phyloP scores from a whole-genome alignment of 225 moss, liverwort and hornwort species.

The Bryum argenteum region DNA sequence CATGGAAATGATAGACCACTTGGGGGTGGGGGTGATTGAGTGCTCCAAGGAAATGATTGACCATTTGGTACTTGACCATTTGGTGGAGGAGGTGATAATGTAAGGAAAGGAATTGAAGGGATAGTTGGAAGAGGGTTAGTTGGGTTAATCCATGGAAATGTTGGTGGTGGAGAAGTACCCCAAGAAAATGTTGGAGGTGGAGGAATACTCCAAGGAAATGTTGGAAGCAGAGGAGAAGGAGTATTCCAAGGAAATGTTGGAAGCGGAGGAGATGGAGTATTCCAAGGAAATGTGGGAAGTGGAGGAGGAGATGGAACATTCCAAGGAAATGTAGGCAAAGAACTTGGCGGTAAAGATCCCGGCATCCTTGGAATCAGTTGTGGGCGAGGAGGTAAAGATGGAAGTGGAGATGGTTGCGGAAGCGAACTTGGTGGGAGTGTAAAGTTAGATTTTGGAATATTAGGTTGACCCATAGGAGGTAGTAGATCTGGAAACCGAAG shows the following conservation, averaged over 20 bases:
- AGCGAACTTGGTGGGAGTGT: constrained; percentile 8
- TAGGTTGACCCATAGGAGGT: constrained; percentile 23
- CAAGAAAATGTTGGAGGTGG: constrained; percentile 13
- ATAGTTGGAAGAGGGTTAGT: constrained; percentile 17
- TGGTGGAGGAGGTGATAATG: constrained; percentile 7
- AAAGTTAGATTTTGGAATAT: constrained; percentile 27
- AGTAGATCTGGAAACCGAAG: constrained; percentile 7
- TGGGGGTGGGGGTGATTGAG: not conserved
- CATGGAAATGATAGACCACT: constrained; percentile 1
- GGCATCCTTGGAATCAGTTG: not conserved
- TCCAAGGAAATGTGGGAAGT: constrained; percentile 14
- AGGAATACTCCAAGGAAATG: not conserved
- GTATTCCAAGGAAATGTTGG: not conserved
- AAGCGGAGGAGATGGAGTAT: not conserved
- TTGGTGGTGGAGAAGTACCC: not conserved
- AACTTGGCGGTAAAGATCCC: not conserved
- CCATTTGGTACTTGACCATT: not conserved
- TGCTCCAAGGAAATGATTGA: constrained; percentile 20
- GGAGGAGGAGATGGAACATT: constrained; percentile 18
- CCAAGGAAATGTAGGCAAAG: constrained; percentile 23
- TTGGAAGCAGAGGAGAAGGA: not conserved
- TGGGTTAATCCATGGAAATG: constrained; percentile 18
- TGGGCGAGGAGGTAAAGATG: not conserved
- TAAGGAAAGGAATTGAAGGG: constrained; percentile 23
- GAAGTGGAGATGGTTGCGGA: constrained; percentile 1